phyloP scores from a whole-genome alignment of 1,284 basidiomycete genomes.

The Leccinum subatratum region DNA sequence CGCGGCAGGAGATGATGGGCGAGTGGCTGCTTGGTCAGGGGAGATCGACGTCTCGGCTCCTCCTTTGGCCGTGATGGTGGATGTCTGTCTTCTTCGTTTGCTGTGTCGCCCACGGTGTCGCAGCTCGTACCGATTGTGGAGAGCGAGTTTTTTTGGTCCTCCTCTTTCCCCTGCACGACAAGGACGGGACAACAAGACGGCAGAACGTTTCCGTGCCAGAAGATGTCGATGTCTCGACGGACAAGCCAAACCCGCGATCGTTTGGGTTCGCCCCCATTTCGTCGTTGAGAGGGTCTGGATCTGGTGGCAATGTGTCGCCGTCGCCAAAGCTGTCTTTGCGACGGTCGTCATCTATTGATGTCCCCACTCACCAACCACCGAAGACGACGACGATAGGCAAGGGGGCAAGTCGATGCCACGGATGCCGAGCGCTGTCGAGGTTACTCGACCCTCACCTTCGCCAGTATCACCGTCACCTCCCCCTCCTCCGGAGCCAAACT shows the following conservation, averaged over 20 bases:
- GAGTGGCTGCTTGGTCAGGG: slow-evolving; percentile 72
- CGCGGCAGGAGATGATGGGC: slow-evolving; percentile 56
- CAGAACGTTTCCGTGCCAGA: slow-evolving; percentile 5
- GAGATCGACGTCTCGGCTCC: slow-evolving; percentile 52
- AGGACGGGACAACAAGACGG: neutral
- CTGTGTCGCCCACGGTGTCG: slow-evolving; percentile 22
- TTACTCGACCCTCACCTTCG: neutral
- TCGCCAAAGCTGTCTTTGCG: slow-evolving; percentile 18
- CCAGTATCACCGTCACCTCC: neutral
- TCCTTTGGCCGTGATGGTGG: slow-evolving; percentile 17
- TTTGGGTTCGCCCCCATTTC: slow-evolving; percentile 68
- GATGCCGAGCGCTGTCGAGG: slow-evolving; percentile 13
- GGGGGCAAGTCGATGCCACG: slow-evolving; percentile 5
- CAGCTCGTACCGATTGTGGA: slow-evolving; percentile 25
- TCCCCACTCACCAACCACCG: slow-evolving; percentile 11
- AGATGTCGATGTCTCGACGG: neutral
- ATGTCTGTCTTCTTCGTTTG: slow-evolving; percentile 19
- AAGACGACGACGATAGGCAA: neutral
- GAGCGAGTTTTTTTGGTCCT: slow-evolving; percentile 21
- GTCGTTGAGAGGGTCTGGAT: slow-evolving; percentile 37
- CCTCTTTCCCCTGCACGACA: slow-evolving; percentile 5
- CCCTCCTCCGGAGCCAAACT: neutral
- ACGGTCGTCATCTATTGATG: slow-evolving; percentile 25
- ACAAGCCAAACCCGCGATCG: slow-evolving; percentile 59
- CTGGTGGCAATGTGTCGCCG: slow-evolving; percentile 5